Evolutionary conservation across 2,329 filamentous ascomycete species (phyloP), one percentile per base, ranked within the genome.

Genomic region (Teratosphaeria zuluensis): DNA sequence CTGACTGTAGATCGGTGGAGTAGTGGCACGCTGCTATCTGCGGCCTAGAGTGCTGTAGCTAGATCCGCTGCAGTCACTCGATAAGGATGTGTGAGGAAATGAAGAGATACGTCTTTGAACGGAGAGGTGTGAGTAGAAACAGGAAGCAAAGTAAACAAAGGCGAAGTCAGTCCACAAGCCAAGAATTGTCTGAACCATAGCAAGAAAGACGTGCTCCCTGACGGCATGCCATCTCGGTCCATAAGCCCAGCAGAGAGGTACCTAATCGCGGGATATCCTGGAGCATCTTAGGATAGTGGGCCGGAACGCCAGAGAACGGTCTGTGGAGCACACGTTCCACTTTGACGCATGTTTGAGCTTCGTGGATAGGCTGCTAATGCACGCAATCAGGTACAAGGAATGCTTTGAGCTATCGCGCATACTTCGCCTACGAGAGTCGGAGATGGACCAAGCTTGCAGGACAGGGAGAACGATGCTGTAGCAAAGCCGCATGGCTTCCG

Each of bases 371-470:
- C 32, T 31, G 52, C 48, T 9, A 52, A 53, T 53, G 52, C 52
- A 12, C 52, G 52, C 52, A 53, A 53, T 53, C 52, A 53, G 52
- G 52, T 21, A 53, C 52, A 53, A 31, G 32, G 52, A 53, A 53
- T 35, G 52, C 52, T 53, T 4, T 48, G 42, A 48, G 42, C 42
- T 19, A 4, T 21, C 19, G 42, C 42, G 42, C 42, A n/a, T 48
- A 9, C 33, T 35, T 14, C 33, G 33, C 33, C 14, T 35, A 21
- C 19, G 42, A 21, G 35, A 9, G 35, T 42, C 33, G 33, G 14
- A 35, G 35, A 16, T 42, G 35, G 35, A 42, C 1, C 35, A 35
- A 35, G 33, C 3, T 6, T 6, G 33, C 33, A 35, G 9, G 9
- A 4, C 14, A 16, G 11, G 11, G 35, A 16, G 35, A 42, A 16